phyloP scores from a whole-genome alignment of 2,329 filamentous ascomycete species.

The Sporothrix pallida region DNA sequence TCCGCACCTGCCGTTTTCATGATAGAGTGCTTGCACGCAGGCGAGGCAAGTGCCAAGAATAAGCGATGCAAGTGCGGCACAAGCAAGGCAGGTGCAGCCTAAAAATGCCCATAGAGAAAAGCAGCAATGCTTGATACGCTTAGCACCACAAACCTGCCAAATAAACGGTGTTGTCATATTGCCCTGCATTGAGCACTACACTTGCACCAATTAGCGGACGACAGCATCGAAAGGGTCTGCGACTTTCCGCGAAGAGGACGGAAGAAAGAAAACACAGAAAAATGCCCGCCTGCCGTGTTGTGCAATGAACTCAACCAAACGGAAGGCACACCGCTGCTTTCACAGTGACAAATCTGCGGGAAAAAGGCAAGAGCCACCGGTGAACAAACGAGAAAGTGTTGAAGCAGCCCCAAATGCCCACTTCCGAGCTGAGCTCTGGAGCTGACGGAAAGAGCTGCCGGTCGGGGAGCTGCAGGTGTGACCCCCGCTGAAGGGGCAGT shows the following conservation, averaged over 20 bases:
- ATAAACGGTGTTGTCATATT: neutral
- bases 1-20: conserved; percentile 19
- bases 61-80: neutral
- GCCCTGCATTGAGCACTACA: neutral
- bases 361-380: neutral
- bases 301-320: neutral
- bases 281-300: no score
- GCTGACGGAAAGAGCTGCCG: neutral
- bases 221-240: neutral
- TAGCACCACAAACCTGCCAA: neutral
- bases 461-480: neutral
- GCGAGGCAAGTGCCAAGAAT: neutral
- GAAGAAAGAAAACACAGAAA: no score
- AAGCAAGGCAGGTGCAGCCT: neutral
- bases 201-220: neutral
- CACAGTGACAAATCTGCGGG: neutral
- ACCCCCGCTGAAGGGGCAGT: conserved; percentile 8
- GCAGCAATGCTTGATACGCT: neutral
- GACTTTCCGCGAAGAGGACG: conserved; percentile 1
- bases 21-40: conserved; percentile 9
- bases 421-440: neutral
- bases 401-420: neutral
- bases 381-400: neutral
- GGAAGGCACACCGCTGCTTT: neutral
- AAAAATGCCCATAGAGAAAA: neutral